Conservation (phyloP, 768 basidiomycete species). For the Boletus subparvulus region DNA sequence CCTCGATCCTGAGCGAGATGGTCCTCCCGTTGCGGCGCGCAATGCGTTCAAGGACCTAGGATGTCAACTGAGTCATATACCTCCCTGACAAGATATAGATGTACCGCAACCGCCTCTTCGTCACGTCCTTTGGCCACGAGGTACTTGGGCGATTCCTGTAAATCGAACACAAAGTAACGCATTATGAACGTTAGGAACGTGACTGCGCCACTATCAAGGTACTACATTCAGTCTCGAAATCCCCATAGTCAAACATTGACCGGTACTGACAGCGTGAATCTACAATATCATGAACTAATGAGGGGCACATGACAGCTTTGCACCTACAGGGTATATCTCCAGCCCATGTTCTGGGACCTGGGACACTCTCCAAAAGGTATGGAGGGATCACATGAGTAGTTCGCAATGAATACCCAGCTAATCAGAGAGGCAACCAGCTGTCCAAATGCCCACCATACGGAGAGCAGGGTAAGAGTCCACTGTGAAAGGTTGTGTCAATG, state of each 20-base stretch:
- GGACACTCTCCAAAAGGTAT: constrained; percentile 41
- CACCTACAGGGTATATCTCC: constrained; percentile 53
- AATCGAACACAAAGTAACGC: constrained; percentile 56
- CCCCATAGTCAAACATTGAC: background rate
- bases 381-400: constrained; percentile 47
- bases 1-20: constrained; percentile 46
- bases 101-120: constrained; percentile 50
- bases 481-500: constrained; percentile 16
- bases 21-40: constrained; percentile 47
- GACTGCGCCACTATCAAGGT: constrained; percentile 39
- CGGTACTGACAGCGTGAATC: constrained; percentile 41
- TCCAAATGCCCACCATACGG: constrained; percentile 54
- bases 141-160: constrained; percentile 64
- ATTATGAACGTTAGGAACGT: constrained; percentile 53
- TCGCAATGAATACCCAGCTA: constrained; percentile 56
- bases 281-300: constrained; percentile 13
- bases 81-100: background rate
- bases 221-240: constrained; percentile 1
- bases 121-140: constrained; percentile 57
- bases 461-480: constrained; percentile 56
- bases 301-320: background rate
- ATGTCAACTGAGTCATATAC: background rate
- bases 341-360: constrained; percentile 55
- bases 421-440: constrained; percentile 51
- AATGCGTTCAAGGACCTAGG: constrained; percentile 47